Percentiles rank a stretch among this genome's conserved stretches.
Evolutionary conservation across 1,139 yeast genomes (phyloP).

Genomic region (Blastobotrys petasosporus): DNA sequence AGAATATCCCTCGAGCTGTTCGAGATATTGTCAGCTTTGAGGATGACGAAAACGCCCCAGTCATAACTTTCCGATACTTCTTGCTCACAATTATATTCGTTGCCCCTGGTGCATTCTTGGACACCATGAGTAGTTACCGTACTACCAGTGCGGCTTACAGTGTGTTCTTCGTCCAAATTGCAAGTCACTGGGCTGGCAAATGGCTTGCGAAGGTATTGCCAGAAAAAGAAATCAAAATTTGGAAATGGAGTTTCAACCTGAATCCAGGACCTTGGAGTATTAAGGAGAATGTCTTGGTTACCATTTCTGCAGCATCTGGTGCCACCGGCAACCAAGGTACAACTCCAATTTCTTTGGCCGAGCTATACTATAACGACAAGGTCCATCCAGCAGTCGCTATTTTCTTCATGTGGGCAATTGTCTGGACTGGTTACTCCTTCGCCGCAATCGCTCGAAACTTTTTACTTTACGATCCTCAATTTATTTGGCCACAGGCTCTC

Average conservation of each 20-base stretch:
- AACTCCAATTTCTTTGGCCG: slow-evolving; percentile 14
- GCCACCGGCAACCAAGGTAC: slow-evolving; percentile 15
- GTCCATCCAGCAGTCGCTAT: slow-evolving; percentile 14
- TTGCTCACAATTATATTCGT: slow-evolving; percentile 39
- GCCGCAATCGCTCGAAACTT: slow-evolving; percentile 16
- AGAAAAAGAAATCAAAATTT: slow-evolving; percentile 38
- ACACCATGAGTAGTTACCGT: slow-evolving; percentile 44
- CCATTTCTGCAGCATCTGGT: slow-evolving; percentile 28
- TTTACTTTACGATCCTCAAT: slow-evolving; percentile 12
- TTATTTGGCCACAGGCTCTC: slow-evolving; percentile 15
- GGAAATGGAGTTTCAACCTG: slow-evolving; percentile 34
- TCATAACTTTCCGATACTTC: slow-evolving; percentile 41
- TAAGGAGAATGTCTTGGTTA: slow-evolving; percentile 56
- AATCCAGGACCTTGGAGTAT: slow-evolving; percentile 55
- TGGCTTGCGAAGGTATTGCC: slow-evolving; percentile 37
- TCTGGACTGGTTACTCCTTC: slow-evolving; percentile 16
- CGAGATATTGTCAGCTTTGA: slow-evolving; percentile 32
- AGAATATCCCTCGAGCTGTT: slow-evolving; percentile 33
- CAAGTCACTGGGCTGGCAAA: slow-evolving; percentile 18
- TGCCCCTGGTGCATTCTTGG: slow-evolving; percentile 45
- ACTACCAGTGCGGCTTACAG: slow-evolving; percentile 35
- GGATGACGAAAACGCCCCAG: slow-evolving; percentile 37
- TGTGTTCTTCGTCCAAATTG: slow-evolving; percentile 16
- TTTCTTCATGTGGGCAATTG: slow-evolving; percentile 17
- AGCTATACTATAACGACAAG: slow-evolving; percentile 11